Evolutionary conservation across 2,329 filamentous ascomycete genomes (phyloP).

Genomic region (Metarhizium humberi): DNA sequence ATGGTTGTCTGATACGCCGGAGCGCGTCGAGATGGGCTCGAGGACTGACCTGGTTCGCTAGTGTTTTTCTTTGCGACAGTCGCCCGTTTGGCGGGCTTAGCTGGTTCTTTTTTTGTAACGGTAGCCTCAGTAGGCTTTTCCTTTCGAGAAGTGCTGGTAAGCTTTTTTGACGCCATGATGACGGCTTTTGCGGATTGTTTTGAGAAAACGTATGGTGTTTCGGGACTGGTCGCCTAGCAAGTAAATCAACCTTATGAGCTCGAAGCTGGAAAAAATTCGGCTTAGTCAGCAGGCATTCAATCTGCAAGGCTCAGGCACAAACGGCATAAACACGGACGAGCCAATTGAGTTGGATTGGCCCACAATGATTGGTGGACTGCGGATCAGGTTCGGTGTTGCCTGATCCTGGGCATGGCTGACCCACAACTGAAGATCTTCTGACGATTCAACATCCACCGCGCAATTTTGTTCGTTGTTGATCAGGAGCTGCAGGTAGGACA

Average conservation of each 20-base stretch:
- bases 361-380: too few species aligned
- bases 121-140: background rate
- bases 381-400: too few species aligned
- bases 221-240: background rate
- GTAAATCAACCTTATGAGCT: background rate
- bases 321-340: too few species aligned
- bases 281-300: background rate
- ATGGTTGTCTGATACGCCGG: background rate
- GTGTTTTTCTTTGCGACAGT: slow-evolving; percentile 1
- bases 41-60: slow-evolving; percentile 6
- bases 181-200: background rate
- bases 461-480: too few species aligned
- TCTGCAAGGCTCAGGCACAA: background rate
- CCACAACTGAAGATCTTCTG: too few species aligned
- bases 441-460: too few species aligned
- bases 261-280: background rate
- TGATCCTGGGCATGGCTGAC: too few species aligned
- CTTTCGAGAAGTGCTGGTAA: slow-evolving; percentile 1
- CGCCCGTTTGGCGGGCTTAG: slow-evolving; percentile 2
- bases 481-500: too few species aligned
- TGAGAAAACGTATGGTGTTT: background rate
- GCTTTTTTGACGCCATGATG: slow-evolving; percentile 7
- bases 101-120: background rate
- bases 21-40: background rate
- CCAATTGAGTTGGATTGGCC: too few species aligned